Base-by-base conservation (phyloP, 495 filamentous ascomycete genomes). In the Hypoxylon lenormandii region DNA sequence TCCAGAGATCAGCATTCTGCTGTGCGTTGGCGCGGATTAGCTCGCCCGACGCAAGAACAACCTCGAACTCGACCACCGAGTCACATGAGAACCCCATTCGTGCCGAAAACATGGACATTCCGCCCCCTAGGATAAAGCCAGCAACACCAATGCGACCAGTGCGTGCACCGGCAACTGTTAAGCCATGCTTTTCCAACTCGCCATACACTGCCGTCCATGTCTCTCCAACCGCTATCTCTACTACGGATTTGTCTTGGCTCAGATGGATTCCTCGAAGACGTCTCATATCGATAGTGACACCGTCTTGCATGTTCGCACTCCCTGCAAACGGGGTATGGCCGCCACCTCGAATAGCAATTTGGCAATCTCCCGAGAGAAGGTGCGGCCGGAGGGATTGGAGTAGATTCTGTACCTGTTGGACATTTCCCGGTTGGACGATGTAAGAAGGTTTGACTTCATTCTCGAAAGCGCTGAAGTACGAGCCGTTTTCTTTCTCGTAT, bases 101-200 rank as follows among this genome's bases (percentile, higher is more conserved):
- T 0, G 77, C 57, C n/a, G 75, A 72, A 38, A 81, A 80, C 64
- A 79, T 81, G 56, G 74, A 82, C 42, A 86, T 54, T 0, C 83
- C 83, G 40, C 82, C 84, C n/a, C 84, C 84, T 6, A 86, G 79
- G 19, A 79, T 76, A 5, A 86, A 75, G 3, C 86, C 86, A 12
- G 80, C 80, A 15, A 86, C 82, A 28, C 86, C 86, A 47, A 89
- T 78, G 5, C 73, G 71, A 0, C 77, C 63, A 22, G 80, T 78
- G 45, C 86, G 79, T 13, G 82, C 84, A 3, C 87, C 86, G 15
- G 74, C 58, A 4, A 82, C 57, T 1, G 82, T 79, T 11, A 82
- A 57, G 11, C 79, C 74, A 22, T 79, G 69, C 4, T 73, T 53
- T 5, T 78, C 78, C 7, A 88, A 73, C 46, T 74, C 74, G 3